Conservation (phyloP, 805 yeast species). For the Jamesozyma hellenica region DNA sequence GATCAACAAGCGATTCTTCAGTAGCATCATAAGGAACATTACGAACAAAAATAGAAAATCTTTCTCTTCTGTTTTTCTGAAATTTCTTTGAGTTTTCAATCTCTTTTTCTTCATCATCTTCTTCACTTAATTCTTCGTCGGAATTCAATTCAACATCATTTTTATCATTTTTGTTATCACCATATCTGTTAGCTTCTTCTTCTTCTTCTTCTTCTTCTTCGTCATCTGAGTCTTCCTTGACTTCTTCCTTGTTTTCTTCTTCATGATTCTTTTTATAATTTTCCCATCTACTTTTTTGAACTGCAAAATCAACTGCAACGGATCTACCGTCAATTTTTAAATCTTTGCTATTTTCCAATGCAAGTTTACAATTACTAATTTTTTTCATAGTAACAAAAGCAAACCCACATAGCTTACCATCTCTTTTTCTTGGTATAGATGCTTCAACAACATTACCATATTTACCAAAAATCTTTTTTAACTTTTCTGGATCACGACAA, state of each 20-base stretch:
- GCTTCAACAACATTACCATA: constrained; percentile 86
- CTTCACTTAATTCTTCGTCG: constrained; percentile 26
- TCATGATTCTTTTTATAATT: constrained; percentile 38
- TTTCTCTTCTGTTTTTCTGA: constrained; percentile 50
- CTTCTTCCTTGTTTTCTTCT: constrained; percentile 32
- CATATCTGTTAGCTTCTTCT: constrained; percentile 31
- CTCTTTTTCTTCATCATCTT: constrained; percentile 27
- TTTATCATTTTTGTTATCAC: constrained; percentile 28
- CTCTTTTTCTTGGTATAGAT: constrained; percentile 75
- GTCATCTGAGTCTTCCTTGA: constrained; percentile 32
- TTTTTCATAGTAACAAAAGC: constrained; percentile 89
- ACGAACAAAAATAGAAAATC: constrained; percentile 72
- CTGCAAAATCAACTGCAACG: constrained; percentile 90
- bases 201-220: constrained; percentile 29
- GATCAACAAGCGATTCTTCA: constrained; percentile 62
- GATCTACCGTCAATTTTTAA: constrained; percentile 79
- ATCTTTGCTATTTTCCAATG: constrained; percentile 65
- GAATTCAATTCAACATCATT: constrained; percentile 30
- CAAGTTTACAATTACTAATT: constrained; percentile 63
- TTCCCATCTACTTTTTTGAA: constrained; percentile 81
- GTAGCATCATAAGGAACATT: constrained; percentile 94
- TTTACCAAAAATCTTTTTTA: constrained; percentile 58
- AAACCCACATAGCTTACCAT: constrained; percentile 88
- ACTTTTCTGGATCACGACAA: constrained; percentile 62
- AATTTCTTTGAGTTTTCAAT: constrained; percentile 24